Evolutionary conservation across 495 filamentous ascomycete species (phyloP), one percentile per base, ranked within the genome.

Genomic region (Talaromyces liani): DNA sequence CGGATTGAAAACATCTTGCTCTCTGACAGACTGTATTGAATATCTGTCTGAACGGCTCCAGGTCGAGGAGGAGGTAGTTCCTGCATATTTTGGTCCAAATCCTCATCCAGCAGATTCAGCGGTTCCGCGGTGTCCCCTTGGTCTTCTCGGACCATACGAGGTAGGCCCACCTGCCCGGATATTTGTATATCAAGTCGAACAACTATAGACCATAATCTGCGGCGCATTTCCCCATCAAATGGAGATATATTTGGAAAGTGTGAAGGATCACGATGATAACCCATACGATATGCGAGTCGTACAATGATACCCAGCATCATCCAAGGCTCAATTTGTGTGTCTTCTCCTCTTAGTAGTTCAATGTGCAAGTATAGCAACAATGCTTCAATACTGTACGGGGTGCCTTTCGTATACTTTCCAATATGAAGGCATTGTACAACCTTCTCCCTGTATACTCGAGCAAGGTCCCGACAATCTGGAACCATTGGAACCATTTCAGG

Each of bases 1-100:
- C 80, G 77, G 16, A 80, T 64, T 0, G 68, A 64, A 9, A 69
- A 70, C 18, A 82, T 59, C 25, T 71, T 70, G 14, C 66, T 68
- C 62, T 80, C 78, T 2, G 73, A 70, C 20, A 80, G 73, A 2
- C 72, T 67, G 62, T 79, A 82, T 20, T 76, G 58, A 20, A 73
- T 66, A 3, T 73, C 71, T 22, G 77, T 79, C 2, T 66, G 24
- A 57, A 76, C 74, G 14, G 69, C 66, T 14, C 33, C 31, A 1
- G 74, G 72, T 6, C 72, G 63, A 10, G 70, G 55, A 7, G 59
- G 61, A 2, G 75, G 75, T 34, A 77, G 62, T 27, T 67, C 66
- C 3, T 54, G 45, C 20, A 62, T 69, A 25, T 69, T 61, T 18
- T 67, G 64, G 25, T 72, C 66, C 41, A 73, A 69, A 53, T 77